Percentiles rank a stretch among this genome's conserved stretches.
Evolutionary conservation across 2,329 filamentous ascomycete genomes (phyloP).

Genomic region (Talaromyces sp.): DNA sequence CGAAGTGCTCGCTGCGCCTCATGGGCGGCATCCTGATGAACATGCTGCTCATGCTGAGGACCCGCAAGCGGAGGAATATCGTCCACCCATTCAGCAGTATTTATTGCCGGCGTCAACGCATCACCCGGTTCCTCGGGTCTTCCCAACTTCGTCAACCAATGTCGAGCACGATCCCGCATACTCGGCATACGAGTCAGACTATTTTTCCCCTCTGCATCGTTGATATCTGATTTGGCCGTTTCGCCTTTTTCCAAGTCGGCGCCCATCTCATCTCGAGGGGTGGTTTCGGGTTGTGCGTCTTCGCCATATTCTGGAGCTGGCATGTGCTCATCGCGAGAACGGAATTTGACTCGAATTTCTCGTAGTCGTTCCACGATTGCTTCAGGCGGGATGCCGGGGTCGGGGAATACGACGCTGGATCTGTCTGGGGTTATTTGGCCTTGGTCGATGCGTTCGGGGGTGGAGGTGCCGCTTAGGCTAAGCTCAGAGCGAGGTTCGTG

Average conservation of each 20-base stretch:
- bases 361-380: slow-evolving; percentile 19
- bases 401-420: slow-evolving; percentile 20
- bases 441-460: slow-evolving; percentile 1
- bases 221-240: slow-evolving; percentile 15
- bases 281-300: background rate
- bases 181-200: slow-evolving; percentile 7
- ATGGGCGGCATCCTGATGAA: slow-evolving; percentile 14
- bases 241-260: slow-evolving; percentile 20
- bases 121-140: slow-evolving; percentile 22
- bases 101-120: slow-evolving; percentile 13
- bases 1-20: slow-evolving; percentile 37
- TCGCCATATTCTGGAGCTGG: slow-evolving; percentile 17
- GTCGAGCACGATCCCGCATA: slow-evolving; percentile 19
- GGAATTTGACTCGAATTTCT: slow-evolving; percentile 18
- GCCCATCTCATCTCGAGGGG: slow-evolving; percentile 3
- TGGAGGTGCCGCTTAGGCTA: slow-evolving; percentile 5
- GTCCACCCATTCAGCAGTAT: slow-evolving; percentile 11
- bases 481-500: background rate
- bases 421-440: slow-evolving; percentile 19
- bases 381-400: slow-evolving; percentile 18
- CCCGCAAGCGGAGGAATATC: background rate
- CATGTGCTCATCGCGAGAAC: slow-evolving; percentile 19
- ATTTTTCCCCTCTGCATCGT: slow-evolving; percentile 17
- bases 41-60: background rate
- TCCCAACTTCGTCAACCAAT: slow-evolving; percentile 17